Base-by-base conservation (phyloP, 2,329 filamentous ascomycete genomes). In the Colletotrichum camelliae region DNA sequence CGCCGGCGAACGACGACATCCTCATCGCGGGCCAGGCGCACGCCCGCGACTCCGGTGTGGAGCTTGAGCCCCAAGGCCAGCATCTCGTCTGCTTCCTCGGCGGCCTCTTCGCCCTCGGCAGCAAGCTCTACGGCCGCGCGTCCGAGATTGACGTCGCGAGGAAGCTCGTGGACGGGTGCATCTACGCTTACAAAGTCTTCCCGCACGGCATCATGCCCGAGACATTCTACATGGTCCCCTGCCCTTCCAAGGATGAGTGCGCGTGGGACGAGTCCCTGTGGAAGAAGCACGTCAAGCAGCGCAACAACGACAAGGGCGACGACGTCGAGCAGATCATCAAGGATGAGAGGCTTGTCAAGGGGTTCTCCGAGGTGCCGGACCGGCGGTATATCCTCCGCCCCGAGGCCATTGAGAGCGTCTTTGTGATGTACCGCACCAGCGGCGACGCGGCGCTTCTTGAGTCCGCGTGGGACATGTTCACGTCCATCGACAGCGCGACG, bases 1-100 rank as follows among this genome's bases (percentile, higher is more conserved):
- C 91, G 1, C 90, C 91, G 0, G 85, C 88, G 5, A 87, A 89
- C 60, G 86, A 88, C 4, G 90, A 95, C 75, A 91, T 96, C 4
- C 87, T 95, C 3, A 87, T 95, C 18, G 87, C 91, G 0, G 93
- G 89, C 15, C 82, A 83, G 10, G 77, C 82, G 6, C 77, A 80
- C 33, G 76, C 79, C 1, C 77, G 72, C 8, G 64, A 88, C 86
- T 85, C 87, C 64, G 85, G 84, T 15, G 87, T 85, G 70, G 81
- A 88, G 16, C 87, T 90, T 57, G 82, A 84, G 13, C 84, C 52
- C 37, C 86, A 74, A 80, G 74, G 87, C 74, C 81, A 93, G 74
- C 94, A 95, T 81, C 86, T 95, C 3, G 89, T 90, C 4, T 96
- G 94, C 83, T 96, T 94, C 80, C 87, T 90, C 4, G 94, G 94